Conservation (phyloP, 805 yeast genomes). For the Middelhovenomyces tepae region DNA sequence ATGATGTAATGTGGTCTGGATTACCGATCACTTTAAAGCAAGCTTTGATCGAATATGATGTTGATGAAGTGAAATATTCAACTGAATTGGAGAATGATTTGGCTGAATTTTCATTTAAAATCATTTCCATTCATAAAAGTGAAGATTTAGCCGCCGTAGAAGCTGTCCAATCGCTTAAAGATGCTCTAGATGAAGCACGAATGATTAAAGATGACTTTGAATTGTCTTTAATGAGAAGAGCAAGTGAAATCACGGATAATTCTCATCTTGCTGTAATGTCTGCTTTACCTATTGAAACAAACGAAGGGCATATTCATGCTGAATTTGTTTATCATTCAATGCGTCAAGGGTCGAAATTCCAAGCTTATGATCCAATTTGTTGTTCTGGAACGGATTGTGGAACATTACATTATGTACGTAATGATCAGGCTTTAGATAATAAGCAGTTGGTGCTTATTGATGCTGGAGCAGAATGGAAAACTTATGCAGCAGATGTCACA, state of each 20-base stretch:
- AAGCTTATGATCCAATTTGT: slow-evolving; percentile 91
- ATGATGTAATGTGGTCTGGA: slow-evolving; percentile 96
- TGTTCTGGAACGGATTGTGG: slow-evolving; percentile 90
- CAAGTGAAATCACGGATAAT: slow-evolving; percentile 76
- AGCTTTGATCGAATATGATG: slow-evolving; percentile 61
- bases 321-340: slow-evolving; percentile 90
- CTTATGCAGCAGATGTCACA: slow-evolving; percentile 90
- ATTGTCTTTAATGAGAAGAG: slow-evolving; percentile 64
- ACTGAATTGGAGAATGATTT: slow-evolving; percentile 35
- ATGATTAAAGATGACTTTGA: slow-evolving; percentile 79
- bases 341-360: slow-evolving; percentile 85
- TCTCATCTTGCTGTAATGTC: slow-evolving; percentile 90
- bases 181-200: slow-evolving; percentile 82
- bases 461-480: slow-evolving; percentile 96
- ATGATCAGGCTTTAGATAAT: slow-evolving; percentile 53
- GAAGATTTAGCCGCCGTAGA: slow-evolving; percentile 12
- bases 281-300: slow-evolving; percentile 74
- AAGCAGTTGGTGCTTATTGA: slow-evolving; percentile 72
- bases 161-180: slow-evolving; percentile 23
- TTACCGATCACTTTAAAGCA: slow-evolving; percentile 61
- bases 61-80: slow-evolving; percentile 68
- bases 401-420: slow-evolving; percentile 80
- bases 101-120: slow-evolving; percentile 6
- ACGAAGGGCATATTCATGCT: slow-evolving; percentile 91
- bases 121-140: slow-evolving; percentile 17